A percentile compares a stretch with the other conserved stretches of the same genome.
These are phyloP conservation scores for Funneliformis mosseae DNA, from an alignment of 192 early-diverging fungal species.

Conservation along the genomic window DNA sequence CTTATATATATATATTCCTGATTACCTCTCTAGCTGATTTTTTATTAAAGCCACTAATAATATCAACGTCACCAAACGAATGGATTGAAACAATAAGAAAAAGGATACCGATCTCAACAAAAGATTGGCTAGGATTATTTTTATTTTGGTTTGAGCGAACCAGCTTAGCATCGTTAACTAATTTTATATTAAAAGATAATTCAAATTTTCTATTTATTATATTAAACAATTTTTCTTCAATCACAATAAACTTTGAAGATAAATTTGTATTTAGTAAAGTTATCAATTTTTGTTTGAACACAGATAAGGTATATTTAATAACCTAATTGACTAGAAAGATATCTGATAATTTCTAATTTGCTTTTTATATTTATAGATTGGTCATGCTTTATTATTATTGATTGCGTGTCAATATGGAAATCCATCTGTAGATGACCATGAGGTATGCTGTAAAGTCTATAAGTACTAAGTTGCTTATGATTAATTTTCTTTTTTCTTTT, in stretches of 20 bases:
- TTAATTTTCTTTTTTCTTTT: not conserved
- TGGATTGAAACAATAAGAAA: constrained; percentile 10
- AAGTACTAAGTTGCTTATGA: not conserved
- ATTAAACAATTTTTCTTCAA: not conserved
- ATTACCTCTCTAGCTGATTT: not conserved
- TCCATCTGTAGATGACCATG: not conserved
- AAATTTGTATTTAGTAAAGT: not conserved
- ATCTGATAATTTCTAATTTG: not conserved
- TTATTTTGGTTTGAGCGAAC: constrained; percentile 5
- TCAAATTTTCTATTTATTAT: not conserved
- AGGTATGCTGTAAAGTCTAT: not conserved
- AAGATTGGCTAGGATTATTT: not conserved
- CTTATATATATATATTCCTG: not conserved
- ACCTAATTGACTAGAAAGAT: not conserved
- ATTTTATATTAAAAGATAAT: not conserved
- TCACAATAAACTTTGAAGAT: not conserved
- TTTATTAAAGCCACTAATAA: not conserved
- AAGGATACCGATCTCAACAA: not conserved
- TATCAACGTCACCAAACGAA: constrained; percentile 1
- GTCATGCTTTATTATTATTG: not conserved
- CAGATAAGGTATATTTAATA: not conserved
- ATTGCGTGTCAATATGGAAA: not conserved
- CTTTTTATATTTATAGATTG: not conserved
- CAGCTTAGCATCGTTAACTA: not conserved
- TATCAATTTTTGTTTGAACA: not conserved